Evolutionary conservation across 257 asterid genomes (phyloP), one percentile per base, ranked within the genome.

Genomic region (Verbascum thapsus): DNA sequence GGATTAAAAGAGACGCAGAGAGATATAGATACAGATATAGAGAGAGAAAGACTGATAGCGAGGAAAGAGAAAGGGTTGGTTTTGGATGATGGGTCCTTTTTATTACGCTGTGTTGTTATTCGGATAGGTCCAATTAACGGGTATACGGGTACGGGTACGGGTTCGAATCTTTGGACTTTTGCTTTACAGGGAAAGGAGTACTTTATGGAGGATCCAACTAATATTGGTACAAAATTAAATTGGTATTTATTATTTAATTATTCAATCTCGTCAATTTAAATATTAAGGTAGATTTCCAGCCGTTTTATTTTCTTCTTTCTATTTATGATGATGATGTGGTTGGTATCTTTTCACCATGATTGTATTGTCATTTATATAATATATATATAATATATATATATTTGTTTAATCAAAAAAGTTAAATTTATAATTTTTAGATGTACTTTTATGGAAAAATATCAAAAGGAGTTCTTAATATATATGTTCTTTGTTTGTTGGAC

Each of bases 1-100:
- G 79, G 76, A 73, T 57, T 54, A 76, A 71, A 70, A 35, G 74
- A 71, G 69, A 64, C 70, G 62, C 59, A 57, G 65, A 76, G 65
- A 76, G 67, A 65, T 32, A 47, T 32, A 61, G 64, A 69, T 69
- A 66, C 32, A 53, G 81, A 75, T 69, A 78, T 13, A 68, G 65
- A 49, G 76, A 75, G 65, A 71, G 64, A 59, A 76, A 43, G 76
- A 76, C 22, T 35, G 23, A 41, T 51, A 70, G 80, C 26, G 80
- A 64, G 75, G 55, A 41, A 55, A 40, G 44, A 42, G 48, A 15
- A 63, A 34, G 58, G 65, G 74, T 30, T 48, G 72, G 67, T 67
- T 53, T 56, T 43, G 67, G 81, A 76, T 53, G 65, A 40, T 69
- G 76, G 76, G 72, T 48, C 70, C 17, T 67, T 71, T 71, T n/a